These are phyloP conservation scores for Aspergillus sp. DNA, from an alignment of 2,329 filamentous ascomycete species.

Conservation along the genomic window DNA sequence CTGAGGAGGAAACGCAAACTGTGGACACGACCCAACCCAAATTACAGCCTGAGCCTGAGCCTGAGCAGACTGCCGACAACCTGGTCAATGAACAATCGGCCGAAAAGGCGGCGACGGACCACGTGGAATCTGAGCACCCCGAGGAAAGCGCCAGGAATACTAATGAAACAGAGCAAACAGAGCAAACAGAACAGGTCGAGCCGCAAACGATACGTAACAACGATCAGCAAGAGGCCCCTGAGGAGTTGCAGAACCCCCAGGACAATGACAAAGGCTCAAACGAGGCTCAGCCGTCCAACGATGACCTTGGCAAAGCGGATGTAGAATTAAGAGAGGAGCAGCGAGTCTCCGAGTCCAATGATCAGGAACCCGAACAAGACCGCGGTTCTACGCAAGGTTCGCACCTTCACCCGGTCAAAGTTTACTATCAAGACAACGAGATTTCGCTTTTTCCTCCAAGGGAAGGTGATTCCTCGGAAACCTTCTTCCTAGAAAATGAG, in stretches of 20 bases:
- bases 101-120: conserved; percentile 10
- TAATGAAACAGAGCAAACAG: conserved; percentile 23
- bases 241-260: conserved; percentile 11
- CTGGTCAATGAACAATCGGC: conserved; percentile 8
- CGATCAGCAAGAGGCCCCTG: conserved; percentile 2
- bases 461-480: conserved; percentile 53
- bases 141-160: conserved; percentile 16
- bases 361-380: conserved; percentile 11
- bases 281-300: conserved; percentile 9
- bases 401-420: conserved; percentile 49
- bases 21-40: not conserved
- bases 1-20: conserved; percentile 7
- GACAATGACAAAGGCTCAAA: conserved; percentile 17
- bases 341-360: conserved; percentile 9
- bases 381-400: conserved; percentile 5
- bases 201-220: conserved; percentile 4
- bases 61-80: conserved; percentile 8
- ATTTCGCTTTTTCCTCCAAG: conserved; percentile 60
- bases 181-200: conserved; percentile 15
- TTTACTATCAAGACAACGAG: conserved; percentile 57
- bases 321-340: conserved; percentile 3
- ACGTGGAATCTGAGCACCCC: conserved; percentile 1
- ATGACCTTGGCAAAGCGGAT: conserved; percentile 13
- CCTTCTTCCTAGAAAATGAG: conserved; percentile 58
- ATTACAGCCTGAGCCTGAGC: not conserved